Base-by-base conservation (phyloP, 106 monocot species). In the Platanthera guangdongensis region DNA sequence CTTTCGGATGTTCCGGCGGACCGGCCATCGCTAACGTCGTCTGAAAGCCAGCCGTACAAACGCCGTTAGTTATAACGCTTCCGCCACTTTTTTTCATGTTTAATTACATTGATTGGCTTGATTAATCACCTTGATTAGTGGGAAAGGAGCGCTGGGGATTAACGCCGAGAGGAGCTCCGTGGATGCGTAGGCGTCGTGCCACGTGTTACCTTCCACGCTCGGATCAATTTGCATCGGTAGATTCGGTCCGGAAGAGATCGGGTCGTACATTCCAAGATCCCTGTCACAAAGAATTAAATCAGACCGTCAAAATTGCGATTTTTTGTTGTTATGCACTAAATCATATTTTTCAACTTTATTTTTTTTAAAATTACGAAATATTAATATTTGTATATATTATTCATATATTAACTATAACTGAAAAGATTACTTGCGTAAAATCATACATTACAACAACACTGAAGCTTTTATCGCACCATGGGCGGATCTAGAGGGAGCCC, bases 111-210 rank as follows among this genome's bases (percentile, higher is more conserved):
- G 18, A 52, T 46, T 21, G 9, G 51, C 16, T 45, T 75, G 8
- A 39, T 39, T 39, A 6, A 1, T 53, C 51, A 85, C 85, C 77
- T 89, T 81, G 10, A 84, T 69, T 50, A 89, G 51, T 25, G 84
- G 84, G 68, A 76, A 84, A 10, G 84, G 75, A 11, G 80, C 8
- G 0, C 85, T 32, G 8, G 84, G 86, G 25, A 86, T 82, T 54
- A 89, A 75, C n/a, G 80, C 71, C 3, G 84, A 77, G 75, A 89
- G 84, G 50, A 89, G 77, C 78, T 86, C 89, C 2, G 82, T 82
- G 4, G 89, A 82, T 3, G 84, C 78, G 80, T 82, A 89, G 21
- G 74, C 78, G 46, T 89, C 82, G 18, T 84, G 82, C 89, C 89
- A 86, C 4, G 82, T 47, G 21, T 84, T 86, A 14, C 51, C 68